Evolutionary conservation across 768 basidiomycete species (phyloP).

Genomic region (Serendipita sp.): DNA sequence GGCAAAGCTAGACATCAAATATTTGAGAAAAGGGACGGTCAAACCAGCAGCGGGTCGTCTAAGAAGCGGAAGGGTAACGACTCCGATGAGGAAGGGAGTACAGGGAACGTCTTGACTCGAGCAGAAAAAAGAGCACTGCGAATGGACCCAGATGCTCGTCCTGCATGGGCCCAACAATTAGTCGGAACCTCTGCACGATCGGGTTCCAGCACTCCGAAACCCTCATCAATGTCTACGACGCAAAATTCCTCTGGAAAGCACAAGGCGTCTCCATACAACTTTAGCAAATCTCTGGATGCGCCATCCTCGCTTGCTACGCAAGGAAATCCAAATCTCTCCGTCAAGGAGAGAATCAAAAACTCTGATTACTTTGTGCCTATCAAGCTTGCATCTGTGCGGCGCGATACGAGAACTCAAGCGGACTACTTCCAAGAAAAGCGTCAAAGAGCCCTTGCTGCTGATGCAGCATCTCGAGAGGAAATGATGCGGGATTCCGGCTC

Average conservation of each 20-base stretch:
- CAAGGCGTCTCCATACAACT: not conserved
- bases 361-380: conserved; percentile 2
- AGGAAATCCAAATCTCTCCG: not conserved
- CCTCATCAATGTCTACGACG: not conserved
- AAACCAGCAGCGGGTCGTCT: not conserved
- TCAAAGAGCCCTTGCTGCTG: not conserved
- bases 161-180: not conserved
- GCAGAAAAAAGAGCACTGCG: not conserved
- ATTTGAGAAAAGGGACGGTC: conserved; percentile 7
- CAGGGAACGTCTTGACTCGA: not conserved
- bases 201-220: not conserved
- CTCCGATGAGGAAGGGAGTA: not conserved
- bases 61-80: not conserved
- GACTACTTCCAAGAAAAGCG: conserved; percentile 8
- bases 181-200: conserved; percentile 6
- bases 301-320: not conserved
- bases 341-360: not conserved
- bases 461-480: not conserved
- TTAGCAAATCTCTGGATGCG: not conserved
- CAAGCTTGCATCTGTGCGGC: not conserved
- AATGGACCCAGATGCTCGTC: conserved; percentile 2
- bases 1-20: not conserved
- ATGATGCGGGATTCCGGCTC: not conserved
- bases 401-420: not conserved
- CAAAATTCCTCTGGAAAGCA: not conserved